phyloP scores from a whole-genome alignment of 495 filamentous ascomycete genomes.

The Hyaloscypha bicolor region DNA sequence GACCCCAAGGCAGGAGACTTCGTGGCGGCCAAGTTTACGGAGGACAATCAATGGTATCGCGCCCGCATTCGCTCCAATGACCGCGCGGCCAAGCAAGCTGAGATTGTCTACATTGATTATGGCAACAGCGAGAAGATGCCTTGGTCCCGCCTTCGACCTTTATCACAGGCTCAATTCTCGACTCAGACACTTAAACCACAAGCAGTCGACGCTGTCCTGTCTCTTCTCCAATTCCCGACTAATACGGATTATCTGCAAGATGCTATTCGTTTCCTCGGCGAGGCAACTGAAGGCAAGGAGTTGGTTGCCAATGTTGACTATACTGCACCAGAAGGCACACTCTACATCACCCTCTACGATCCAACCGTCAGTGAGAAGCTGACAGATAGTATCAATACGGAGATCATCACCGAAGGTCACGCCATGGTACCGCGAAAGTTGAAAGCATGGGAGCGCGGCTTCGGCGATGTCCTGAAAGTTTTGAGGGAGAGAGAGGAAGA shows the following conservation, averaged over 20 bases:
- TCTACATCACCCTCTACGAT: conserved; percentile 87
- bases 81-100: conserved; percentile 80
- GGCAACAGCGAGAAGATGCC: conserved; percentile 89
- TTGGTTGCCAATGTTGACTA: conserved; percentile 91
- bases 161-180: conserved; percentile 76
- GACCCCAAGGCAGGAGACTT: conserved; percentile 89
- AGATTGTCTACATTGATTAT: conserved; percentile 94
- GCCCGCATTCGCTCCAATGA: conserved; percentile 90
- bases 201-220: conserved; percentile 84
- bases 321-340: conserved; percentile 67
- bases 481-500: conserved; percentile 68
- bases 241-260: conserved; percentile 78
- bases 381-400: conserved; percentile 78
- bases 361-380: conserved; percentile 57
- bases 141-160: conserved; percentile 78
- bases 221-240: conserved; percentile 83
- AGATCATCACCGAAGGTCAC: conserved; percentile 78
- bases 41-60: conserved; percentile 92
- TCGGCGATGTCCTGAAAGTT: conserved; percentile 65
- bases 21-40: conserved; percentile 85
- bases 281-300: conserved; percentile 65
- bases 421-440: conserved; percentile 89
- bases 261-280: conserved; percentile 68
- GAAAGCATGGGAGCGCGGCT: conserved; percentile 83
- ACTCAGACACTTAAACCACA: conserved; percentile 80